Base-by-base conservation (phyloP, 2,329 filamentous ascomycete species). In the Calonectria crousiana region DNA sequence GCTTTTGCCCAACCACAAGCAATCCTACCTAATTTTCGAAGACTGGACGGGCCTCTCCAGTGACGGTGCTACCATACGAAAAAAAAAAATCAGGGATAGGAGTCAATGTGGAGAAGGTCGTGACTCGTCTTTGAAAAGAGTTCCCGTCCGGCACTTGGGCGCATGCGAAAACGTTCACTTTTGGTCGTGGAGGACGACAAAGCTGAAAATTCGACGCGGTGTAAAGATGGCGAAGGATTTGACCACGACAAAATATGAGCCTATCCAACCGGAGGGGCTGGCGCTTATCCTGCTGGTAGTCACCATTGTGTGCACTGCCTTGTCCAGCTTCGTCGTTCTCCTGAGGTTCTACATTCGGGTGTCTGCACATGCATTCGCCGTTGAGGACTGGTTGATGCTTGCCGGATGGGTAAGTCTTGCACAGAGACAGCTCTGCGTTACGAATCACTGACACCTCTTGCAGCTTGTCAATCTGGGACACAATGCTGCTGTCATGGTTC, bases 321-420 rank as follows among this genome's bases (percentile, higher is more conserved):
- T 77, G 4, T 70, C 71, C 13, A 72, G 60, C 9, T 49, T 76
- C 23, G 36, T 75, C 4, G 75, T 67, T 1, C 11, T 49, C n/a
- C 44, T 77, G 6, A 62, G 67, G n/a, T 75, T 75, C 47, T 62
- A 74, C 41, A 36, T 71, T 18, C 67, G 73, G 13, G 1, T 69
- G 6, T 52, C 49, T 10, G 18, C 60, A 3, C 65, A 56, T 20
- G 41, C 66, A 8, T 75, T 75, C 16, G 30, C 65, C 14, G 30
- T 75, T 4, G 73, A 75, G 58, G 75, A 77, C 30, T 77, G 69
- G 74, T 20, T 76, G 13, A 77, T 77, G 70, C 51, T 74, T 34
- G 58, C 62, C 3, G 75, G 68, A 65, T 76, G 71, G 74, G 74
- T 77, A 38, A 73, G 74, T 77, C 26, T 41, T 58, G 36, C 30